Evolutionary conservation across 2,329 filamentous ascomycete genomes (phyloP), one percentile per base, ranked within the genome.

Genomic region (Trichoderma koningiopsis): DNA sequence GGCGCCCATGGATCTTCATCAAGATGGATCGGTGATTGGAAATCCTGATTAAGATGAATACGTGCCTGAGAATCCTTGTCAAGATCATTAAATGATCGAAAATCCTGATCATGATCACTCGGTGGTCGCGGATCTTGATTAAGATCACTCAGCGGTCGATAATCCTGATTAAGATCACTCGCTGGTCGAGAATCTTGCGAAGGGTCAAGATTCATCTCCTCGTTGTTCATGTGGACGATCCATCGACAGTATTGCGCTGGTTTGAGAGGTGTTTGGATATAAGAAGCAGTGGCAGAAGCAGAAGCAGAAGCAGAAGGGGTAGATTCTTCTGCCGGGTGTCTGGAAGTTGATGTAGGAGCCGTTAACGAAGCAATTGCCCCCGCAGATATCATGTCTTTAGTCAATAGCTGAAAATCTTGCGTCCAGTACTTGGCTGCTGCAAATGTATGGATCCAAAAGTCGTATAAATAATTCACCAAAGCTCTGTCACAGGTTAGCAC

Each of bases 351-450:
- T 19, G 0, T 1, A 22, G 22, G 7, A 13, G 11, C 40, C 10
- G 10, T 10, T 8, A 33, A 49, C 6, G 27, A 43, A 16, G 13
- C 3, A 8, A 24, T 1, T 14, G 27, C 19, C 27, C 31, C 5
- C 13, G 40, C 24, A 4, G 59, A 49, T 67, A 58, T 47, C 63
- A 59, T 58, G 16, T 35, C 63, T 5, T 22, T 22, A 10, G 53
- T 66, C 63, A 53, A 66, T 0, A 22, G 11, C 19, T 19, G 33
- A 13, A 53, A 24, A 7, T 37, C 35, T 24, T 37, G 37, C 6
- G 53, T 53, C 63, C 63, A 66, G 27, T 58, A n/a, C 16, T 58
- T 66, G 13, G 53, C 63, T 33, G 37, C 58, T 27, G 49, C 53
- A 27, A 52, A 49, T 7, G 19, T 22, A 29, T 58, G 53, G 11